Evolutionary conservation across 2,329 filamentous ascomycete species (phyloP), one percentile per base, ranked within the genome.

Genomic region (Aphanoascus verrucosus): DNA sequence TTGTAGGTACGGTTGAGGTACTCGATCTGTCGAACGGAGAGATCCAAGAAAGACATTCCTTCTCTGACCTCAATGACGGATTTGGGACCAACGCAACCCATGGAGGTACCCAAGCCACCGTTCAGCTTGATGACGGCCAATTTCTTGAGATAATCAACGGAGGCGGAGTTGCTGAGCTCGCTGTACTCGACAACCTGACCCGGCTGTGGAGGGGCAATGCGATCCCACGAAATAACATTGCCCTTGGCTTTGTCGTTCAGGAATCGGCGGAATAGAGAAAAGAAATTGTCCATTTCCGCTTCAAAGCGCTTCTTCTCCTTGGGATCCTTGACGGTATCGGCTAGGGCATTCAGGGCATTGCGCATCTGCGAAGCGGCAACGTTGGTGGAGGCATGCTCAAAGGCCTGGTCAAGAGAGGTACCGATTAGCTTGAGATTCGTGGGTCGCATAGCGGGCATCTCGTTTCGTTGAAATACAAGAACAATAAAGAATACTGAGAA

Each of bases 251-350:
- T 95, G 77, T 97, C 93, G 70, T 96, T 96, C 59, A 98, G 78
- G 75, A 96, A 98, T 74, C 93, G 84, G 69, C 93, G 86, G 85
- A 98, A 98, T 58, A 98, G 85, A 57, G 89, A 85, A 70, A 98
- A 98, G 80, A 98, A 98, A 83, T 98, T 98, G 82, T 98, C 93
- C 90, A 96, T 97, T 76, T 98, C 91, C 3, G 90, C 94, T 77
- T 97, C 91, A 72, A 97, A 97, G 61, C 94, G 83, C 87, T 75
- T 73, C 77, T 81, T 83, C 69, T 81, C 77, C 32, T 69, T 76
- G 54, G 85, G 79, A 69, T 97, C 89, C 65, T 83, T 81, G 69
- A 96, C 90, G 8, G 85, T 86, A 75, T 98, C 93, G 64, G 87
- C 81, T 59, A 98, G 85, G 71, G 85, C 84, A 71, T 95, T 97